phyloP scores from a whole-genome alignment of 208 protist species.

The Spongospora subterranea region DNA sequence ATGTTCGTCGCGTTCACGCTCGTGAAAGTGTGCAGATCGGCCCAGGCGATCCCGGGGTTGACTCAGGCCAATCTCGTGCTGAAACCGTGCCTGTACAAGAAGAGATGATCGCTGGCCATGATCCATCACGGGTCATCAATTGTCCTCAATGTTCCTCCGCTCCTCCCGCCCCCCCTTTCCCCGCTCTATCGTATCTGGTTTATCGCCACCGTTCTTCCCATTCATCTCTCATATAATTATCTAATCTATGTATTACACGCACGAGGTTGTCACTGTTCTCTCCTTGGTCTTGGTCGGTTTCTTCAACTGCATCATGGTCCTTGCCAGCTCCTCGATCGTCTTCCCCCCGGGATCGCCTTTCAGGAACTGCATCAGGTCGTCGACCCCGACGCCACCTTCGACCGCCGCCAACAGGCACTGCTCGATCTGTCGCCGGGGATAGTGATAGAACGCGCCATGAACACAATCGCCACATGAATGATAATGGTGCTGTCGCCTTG shows the following conservation, averaged over 20 bases:
- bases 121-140: background rate
- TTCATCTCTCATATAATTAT: background rate
- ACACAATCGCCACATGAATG: slow-evolving; percentile 25
- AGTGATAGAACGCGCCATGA: background rate
- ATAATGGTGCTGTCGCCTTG: background rate
- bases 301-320: background rate
- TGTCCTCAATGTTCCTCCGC: background rate
- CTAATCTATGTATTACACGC: background rate
- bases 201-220: background rate
- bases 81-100: slow-evolving; percentile 54
- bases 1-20: slow-evolving; percentile 17
- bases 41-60: background rate
- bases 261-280: background rate
- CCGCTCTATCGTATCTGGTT: background rate
- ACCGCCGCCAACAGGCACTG: background rate
- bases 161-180: background rate
- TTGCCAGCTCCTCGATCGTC: background rate
- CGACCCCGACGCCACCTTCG: background rate
- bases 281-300: slow-evolving; percentile 14
- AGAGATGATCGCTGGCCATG: background rate
- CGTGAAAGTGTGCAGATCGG: background rate
- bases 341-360: background rate
- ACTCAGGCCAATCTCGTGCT: background rate
- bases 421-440: background rate
- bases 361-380: slow-evolving; percentile 32